Evolutionary conservation across 148 eudicot species (phyloP).

Genomic region (Vaccinium darrowii): DNA sequence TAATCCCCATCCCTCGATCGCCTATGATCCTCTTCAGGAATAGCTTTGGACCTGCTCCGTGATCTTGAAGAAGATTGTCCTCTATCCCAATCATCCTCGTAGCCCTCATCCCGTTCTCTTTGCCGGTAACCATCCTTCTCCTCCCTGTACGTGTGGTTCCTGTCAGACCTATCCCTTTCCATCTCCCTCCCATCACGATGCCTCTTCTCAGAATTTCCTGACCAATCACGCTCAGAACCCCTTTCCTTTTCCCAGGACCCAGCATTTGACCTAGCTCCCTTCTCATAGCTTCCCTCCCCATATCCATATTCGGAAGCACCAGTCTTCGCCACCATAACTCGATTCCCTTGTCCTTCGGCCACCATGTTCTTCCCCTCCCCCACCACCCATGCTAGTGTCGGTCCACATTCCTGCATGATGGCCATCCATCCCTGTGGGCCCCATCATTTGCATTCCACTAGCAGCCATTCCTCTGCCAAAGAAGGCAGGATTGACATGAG

Average conservation of each 20-base stretch:
- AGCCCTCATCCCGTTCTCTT: slow-evolving; percentile 56
- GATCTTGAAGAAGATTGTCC: slow-evolving; percentile 80
- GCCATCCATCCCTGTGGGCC: slow-evolving; percentile 65
- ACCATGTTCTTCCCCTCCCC: slow-evolving; percentile 76
- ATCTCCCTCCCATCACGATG: slow-evolving; percentile 74
- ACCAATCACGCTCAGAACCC: slow-evolving; percentile 68
- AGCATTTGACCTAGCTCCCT: slow-evolving; percentile 54
- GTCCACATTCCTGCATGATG: slow-evolving; percentile 77
- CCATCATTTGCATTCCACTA: slow-evolving; percentile 87
- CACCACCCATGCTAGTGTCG: slow-evolving; percentile 69
- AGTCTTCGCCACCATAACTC: slow-evolving; percentile 86
- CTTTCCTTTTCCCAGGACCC: slow-evolving; percentile 70
- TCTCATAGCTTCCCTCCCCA: slow-evolving; percentile 72
- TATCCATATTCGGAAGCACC: slow-evolving; percentile 80
- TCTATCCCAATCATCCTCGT: slow-evolving; percentile 81
- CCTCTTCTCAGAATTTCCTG: slow-evolving; percentile 69
- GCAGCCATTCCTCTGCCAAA: slow-evolving; percentile 76
- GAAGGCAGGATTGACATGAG: slow-evolving; percentile 93
- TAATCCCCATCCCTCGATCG: slow-evolving; percentile 81
- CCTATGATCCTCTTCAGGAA: slow-evolving; percentile 70
- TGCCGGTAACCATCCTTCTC: slow-evolving; percentile 70
- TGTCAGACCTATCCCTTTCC: slow-evolving; percentile 71
- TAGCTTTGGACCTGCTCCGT: slow-evolving; percentile 71
- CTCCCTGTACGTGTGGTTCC: slow-evolving; percentile 59
- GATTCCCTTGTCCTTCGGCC: slow-evolving; percentile 75